phyloP scores from a whole-genome alignment of 208 protist species.

The Leishmania gerbilli region DNA sequence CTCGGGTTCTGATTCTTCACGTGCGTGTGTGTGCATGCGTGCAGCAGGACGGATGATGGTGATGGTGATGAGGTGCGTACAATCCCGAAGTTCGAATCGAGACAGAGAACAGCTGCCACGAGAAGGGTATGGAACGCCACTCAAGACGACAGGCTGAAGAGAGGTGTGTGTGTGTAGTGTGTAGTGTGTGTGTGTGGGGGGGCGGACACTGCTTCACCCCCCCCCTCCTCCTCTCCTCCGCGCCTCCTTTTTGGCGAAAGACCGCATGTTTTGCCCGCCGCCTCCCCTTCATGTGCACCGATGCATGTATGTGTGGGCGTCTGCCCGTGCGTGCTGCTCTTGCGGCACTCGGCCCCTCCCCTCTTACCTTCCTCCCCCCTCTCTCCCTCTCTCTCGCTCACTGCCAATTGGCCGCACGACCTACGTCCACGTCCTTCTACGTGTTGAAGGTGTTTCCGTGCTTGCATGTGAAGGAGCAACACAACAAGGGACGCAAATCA shows the following conservation, averaged over 20 bases:
- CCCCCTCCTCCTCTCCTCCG: background rate
- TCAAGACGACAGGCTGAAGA: background rate
- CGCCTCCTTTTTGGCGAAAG: background rate
- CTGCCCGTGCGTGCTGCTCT: background rate
- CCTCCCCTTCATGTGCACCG: background rate
- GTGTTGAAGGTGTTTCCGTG: background rate
- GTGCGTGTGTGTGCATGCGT: background rate
- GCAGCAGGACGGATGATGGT: background rate
- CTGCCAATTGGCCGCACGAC: too few relatives aligned
- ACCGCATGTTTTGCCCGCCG: background rate
- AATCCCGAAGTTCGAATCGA: background rate
- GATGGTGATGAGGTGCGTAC: background rate
- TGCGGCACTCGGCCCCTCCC: background rate
- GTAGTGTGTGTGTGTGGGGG: background rate
- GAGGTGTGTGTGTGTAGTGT: background rate
- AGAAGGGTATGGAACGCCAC: too few relatives aligned
- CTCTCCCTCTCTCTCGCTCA: background rate
- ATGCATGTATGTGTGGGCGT: too few relatives aligned
- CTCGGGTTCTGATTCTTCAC: background rate
- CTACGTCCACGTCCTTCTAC: background rate
- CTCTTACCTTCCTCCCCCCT: background rate
- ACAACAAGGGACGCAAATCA: background rate
- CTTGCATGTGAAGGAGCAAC: background rate
- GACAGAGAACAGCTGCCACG: background rate
- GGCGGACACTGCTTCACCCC: background rate